Evolutionary conservation across 768 basidiomycete species (phyloP), one percentile per base, ranked within the genome.

Genomic region (Pleurotus djamor): DNA sequence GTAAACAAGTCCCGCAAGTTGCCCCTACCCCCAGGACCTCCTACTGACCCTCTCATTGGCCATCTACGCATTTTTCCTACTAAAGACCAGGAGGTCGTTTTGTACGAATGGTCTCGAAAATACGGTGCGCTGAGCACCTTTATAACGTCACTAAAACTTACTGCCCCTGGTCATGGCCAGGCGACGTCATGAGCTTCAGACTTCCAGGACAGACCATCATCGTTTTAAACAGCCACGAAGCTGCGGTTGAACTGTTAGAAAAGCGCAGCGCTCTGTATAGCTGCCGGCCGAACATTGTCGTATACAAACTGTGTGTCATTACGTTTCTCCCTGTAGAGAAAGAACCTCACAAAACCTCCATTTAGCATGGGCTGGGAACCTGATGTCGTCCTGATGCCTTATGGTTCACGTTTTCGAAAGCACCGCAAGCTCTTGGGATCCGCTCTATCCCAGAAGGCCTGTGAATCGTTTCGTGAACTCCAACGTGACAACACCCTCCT

Each of bases 201-300:
- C 37, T 74, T 6, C 59, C 72, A 1, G 75, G 76, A 8, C 66
- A 64, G 16, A 62, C 66, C 14, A 63, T 68, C 28, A 44, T 71
- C 13, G 52, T 71, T 9, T 51, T 73, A 38, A 66, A 70, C 50
- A 61, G 65, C 10, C 44, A 61, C 7, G 44, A 68, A 56, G 64
- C 64, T 13, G 72, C 69, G 4, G 54, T 51, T 12, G 71, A 73
- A 37, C 64, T 73, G n/a, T 60, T 73, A 12, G 69, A 71, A 4
- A 69, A 68, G 51, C 50, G 64, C 33, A 61, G 72, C 17, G 48
- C 61, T 10, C 68, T 63, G 12, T 72, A 71, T 60, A 72, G 74
- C 8, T 51, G 65, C 48, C 55, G 66, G 36, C 68, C 64, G 2
- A 33, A 47, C 28, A 58, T 69, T 7, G 59, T 61, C 33, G 51